Base-by-base conservation (phyloP, 805 yeast genomes). In the Cyberlindnera saturnus region DNA sequence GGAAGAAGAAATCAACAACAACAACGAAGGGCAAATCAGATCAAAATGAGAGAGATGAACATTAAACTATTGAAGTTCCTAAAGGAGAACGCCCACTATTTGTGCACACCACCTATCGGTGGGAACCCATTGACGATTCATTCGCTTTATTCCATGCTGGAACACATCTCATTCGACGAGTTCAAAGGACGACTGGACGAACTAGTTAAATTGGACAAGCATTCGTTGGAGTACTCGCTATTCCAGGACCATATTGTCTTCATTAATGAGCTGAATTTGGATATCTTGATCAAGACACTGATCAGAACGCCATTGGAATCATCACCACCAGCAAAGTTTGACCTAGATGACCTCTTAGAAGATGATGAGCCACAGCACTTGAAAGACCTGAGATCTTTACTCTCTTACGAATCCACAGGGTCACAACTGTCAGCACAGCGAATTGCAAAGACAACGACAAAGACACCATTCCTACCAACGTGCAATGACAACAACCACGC, bases 391-490 rank as follows among this genome's bases (percentile, higher is more conserved):
- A 23, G 47, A 26, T 14, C 41, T 2, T 34, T 55, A 9, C 34
- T 67, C n/a, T 44, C 52, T n/a, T 59, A 59, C 33, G 62, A 66
- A 15, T 63, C 73, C 1, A 68, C 80, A 2, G 64, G 65, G n/a
- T 62, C 60, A 16, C 50, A 48, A 3, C 59, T 79, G 23, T 62
- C 70, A 3, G 62, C 64, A 28, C 69, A 71, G 35, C 62, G 73
- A 38, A 65, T 71, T 0, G 54, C 61, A 39, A 40, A 62, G 15
- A 66, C 67, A 26, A 70, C 80, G 0, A 47, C 59, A 3, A 53
- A 55, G 15, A 59, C 59, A 32, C 75, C 77, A 4, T 79, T 77
- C 51, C 61, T 63, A 43, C 76, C 73, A 17, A 74, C 76, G 16
- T 81, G 86, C 50, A 66, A 70, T 39, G 66, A 71, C 39, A 15